Conservation (phyloP, 306 rosid genomes). For the Erythrophleum fordii region DNA sequence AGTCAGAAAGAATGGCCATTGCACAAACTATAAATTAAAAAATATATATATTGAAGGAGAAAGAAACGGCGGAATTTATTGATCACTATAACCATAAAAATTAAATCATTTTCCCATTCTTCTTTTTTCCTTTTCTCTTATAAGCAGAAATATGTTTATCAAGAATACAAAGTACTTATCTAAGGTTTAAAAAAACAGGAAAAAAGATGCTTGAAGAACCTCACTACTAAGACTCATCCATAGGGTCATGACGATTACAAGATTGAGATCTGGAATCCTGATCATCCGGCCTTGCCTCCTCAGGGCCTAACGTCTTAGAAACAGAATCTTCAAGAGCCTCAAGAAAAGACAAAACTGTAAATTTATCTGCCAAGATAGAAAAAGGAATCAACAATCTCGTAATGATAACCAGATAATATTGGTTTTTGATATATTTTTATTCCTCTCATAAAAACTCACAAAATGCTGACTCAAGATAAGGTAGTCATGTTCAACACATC, state of each 20-base stretch:
- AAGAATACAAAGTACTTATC: slow-evolving; percentile 18
- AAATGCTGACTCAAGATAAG: neutral
- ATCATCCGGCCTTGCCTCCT: slow-evolving; percentile 68
- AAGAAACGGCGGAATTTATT: slow-evolving; percentile 21
- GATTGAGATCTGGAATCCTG: slow-evolving; percentile 77
- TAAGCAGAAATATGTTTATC: slow-evolving; percentile 31
- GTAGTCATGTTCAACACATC: neutral
- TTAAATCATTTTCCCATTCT: slow-evolving; percentile 4
- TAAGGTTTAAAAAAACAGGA: neutral
- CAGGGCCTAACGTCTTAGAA: slow-evolving; percentile 48
- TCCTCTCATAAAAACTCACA: neutral
- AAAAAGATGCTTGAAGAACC: slow-evolving; percentile 32
- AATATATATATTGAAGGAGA: neutral
- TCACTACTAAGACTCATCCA: slow-evolving; percentile 79
- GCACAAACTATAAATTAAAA: neutral
- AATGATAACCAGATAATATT: slow-evolving; percentile 18
- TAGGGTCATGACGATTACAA: slow-evolving; percentile 59
- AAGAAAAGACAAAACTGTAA: slow-evolving; percentile 87
- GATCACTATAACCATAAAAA: slow-evolving; percentile 33
- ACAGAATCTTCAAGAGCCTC: slow-evolving; percentile 97
- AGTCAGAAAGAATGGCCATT: neutral
- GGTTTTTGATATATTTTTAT: neutral
- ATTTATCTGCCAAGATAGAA: slow-evolving; percentile 67
- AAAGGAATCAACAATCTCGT: neutral
- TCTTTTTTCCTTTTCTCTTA: slow-evolving; percentile 27